Conservation (phyloP, 2,329 filamentous ascomycete species). For the Nemania sp. region DNA sequence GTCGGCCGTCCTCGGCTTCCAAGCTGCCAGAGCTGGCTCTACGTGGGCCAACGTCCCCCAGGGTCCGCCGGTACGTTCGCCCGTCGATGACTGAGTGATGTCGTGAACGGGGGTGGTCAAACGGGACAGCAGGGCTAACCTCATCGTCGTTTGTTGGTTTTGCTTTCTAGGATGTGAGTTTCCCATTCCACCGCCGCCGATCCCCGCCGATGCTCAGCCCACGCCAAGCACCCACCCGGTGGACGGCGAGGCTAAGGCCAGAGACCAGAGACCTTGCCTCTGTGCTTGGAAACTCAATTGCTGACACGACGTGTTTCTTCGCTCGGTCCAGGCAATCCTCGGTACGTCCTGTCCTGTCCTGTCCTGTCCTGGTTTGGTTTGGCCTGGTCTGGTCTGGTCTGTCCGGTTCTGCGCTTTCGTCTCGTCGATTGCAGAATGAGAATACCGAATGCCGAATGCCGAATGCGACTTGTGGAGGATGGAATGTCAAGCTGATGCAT, state of each 20-base stretch:
- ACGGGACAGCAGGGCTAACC: conserved; percentile 19
- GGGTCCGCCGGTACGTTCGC: conserved; percentile 77
- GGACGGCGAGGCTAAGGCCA: not conserved
- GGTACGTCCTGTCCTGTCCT: conserved; percentile 60
- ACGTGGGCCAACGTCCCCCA: conserved; percentile 91
- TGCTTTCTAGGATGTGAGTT: conserved; percentile 47
- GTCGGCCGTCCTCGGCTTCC: conserved; percentile 44
- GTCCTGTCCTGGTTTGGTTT: not conserved
- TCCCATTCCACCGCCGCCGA: not conserved
- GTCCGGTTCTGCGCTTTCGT: not conserved
- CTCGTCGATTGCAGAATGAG: too few species aligned
- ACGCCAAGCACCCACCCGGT: not conserved
- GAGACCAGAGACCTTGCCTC: too few species aligned
- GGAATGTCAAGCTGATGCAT: not conserved
- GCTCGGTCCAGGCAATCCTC: conserved; percentile 68
- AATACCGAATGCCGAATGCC: too few species aligned
- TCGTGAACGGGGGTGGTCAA: conserved; percentile 21
- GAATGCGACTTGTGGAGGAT: too few species aligned
- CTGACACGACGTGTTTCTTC: conserved; percentile 28
- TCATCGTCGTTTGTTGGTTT: conserved; percentile 7
- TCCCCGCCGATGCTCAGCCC: not conserved
- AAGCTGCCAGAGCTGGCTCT: conserved; percentile 64
- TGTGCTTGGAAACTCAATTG: conserved; percentile 11
- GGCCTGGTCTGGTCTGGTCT: not conserved
- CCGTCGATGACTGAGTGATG: not conserved